Evolutionary conservation across 129 eudicot genomes (phyloP).

Genomic region (Tagetes patula): DNA sequence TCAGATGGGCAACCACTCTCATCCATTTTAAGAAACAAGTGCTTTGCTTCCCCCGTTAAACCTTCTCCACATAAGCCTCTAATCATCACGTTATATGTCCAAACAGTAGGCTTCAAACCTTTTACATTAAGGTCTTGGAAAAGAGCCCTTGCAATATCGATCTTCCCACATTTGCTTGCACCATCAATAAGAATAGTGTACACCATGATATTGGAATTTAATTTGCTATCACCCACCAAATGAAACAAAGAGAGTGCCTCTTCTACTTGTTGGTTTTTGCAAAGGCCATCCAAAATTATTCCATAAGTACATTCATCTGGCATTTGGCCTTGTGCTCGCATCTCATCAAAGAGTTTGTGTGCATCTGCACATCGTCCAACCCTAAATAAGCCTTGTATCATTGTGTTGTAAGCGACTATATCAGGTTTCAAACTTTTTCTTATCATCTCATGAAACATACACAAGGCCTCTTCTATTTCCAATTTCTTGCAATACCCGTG

Average conservation of each 20-base stretch:
- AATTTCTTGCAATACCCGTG: conserved; percentile 31
- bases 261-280: conserved; percentile 11
- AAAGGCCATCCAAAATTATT: conserved; percentile 22
- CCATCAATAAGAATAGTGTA: neutral
- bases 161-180: neutral
- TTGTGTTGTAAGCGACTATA: neutral
- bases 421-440: neutral
- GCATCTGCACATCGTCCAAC: conserved; percentile 10
- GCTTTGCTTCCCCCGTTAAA: conserved; percentile 7
- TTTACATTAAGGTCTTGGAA: neutral
- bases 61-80: conserved; percentile 20
- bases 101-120: neutral
- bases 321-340: neutral
- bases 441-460: neutral
- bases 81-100: conserved; percentile 17
- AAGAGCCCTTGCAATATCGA: neutral
- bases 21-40: conserved; percentile 13
- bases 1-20: conserved; percentile 14
- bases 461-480: neutral
- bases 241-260: conserved; percentile 12
- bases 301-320: neutral
- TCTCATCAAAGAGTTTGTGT: conserved; percentile 7
- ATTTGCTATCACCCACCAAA: conserved; percentile 16
- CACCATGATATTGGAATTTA: neutral
- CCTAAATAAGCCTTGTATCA: neutral